These are phyloP conservation scores for Laetiporus sulphureus DNA, from an alignment of 1,284 basidiomycete genomes.

Conservation along the genomic window DNA sequence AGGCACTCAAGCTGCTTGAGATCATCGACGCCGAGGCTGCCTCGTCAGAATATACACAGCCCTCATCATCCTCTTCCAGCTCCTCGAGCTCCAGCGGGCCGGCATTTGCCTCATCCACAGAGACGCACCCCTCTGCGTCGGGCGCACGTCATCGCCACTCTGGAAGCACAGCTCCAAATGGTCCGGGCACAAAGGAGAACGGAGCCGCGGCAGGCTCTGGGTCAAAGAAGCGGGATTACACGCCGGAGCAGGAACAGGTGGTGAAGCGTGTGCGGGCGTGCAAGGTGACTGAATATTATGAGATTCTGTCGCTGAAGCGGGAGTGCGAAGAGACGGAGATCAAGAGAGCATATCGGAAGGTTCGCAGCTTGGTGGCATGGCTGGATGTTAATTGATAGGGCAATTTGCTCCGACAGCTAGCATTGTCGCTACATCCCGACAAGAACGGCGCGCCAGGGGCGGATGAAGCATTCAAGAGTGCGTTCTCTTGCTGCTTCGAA, in stretches of 20 bases:
- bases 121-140: constrained; percentile 62
- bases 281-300: constrained; percentile 90
- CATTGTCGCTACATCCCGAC: constrained; percentile 91
- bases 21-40: constrained; percentile 51
- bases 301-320: constrained; percentile 82
- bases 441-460: constrained; percentile 98
- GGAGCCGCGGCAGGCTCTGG: constrained; percentile 36
- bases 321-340: constrained; percentile 87
- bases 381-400: constrained; percentile 2
- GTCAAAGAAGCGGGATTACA: constrained; percentile 83
- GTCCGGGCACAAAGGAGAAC: constrained; percentile 20
- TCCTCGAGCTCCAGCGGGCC: constrained; percentile 27
- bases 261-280: constrained; percentile 87
- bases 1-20: constrained; percentile 65
- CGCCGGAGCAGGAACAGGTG: constrained; percentile 76
- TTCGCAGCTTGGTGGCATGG: constrained; percentile 29
- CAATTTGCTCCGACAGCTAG: constrained; percentile 49
- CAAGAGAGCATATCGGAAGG: constrained; percentile 98
- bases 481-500: too few species aligned
- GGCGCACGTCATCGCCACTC: constrained; percentile 60
- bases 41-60: constrained; percentile 20
- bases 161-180: constrained; percentile 41
- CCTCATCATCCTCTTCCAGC: constrained; percentile 29
- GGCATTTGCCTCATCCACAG: constrained; percentile 41
- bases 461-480: constrained; percentile 98